Evolutionary conservation across 148 eudicot species (phyloP), one percentile per base, ranked within the genome.

Genomic region (Pouteria glomerata): DNA sequence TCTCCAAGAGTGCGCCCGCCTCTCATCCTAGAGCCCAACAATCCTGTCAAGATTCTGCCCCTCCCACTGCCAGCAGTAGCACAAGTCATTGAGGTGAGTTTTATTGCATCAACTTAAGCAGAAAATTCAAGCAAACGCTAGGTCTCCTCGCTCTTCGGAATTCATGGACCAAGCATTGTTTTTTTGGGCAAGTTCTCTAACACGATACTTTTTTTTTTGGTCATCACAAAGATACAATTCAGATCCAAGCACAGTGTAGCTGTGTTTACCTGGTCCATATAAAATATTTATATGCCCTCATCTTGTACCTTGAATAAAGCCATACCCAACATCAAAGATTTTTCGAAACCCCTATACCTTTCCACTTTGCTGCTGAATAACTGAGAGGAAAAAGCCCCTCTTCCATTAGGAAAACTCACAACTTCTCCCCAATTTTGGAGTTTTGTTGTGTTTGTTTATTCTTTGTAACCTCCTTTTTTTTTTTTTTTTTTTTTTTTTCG

Each of bases 11-110:
- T 67, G 88, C 82, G 47, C 65, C 88, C 1, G 56, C 78, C 45
- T 81, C 93, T 70, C 88, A 82, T 42, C 83, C 89, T 5, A 60
- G 82, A 50, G 52, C 34, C 64, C 86, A 81, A 65, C 87, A 76
- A 39, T 69, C 87, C 3, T 76, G 62, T 63, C 89, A 80, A 74
- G 71, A 76, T 71, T 76, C 83, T 26, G 37, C 73, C 35, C 58
- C 81, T 74, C 76, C 90, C 44, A 63, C 81, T 58, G 73, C 76
- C 66, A 75, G 81, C 64, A 75, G 73, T 58, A 75, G 78, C 50
- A 42, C 67, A 65, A 70, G 69, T 75, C 82, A 75, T 59, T 82
- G 77, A 67, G 83, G 78, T 72, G 84, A 76, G 69, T 45, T 39
- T 52, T 80, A n/a, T n/a, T n/a, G n/a, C 88, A 42, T 80, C 84